These are phyloP conservation scores for Metarhizium robertsii DNA, from an alignment of 2,329 filamentous ascomycete genomes.

Conservation along the genomic window DNA sequence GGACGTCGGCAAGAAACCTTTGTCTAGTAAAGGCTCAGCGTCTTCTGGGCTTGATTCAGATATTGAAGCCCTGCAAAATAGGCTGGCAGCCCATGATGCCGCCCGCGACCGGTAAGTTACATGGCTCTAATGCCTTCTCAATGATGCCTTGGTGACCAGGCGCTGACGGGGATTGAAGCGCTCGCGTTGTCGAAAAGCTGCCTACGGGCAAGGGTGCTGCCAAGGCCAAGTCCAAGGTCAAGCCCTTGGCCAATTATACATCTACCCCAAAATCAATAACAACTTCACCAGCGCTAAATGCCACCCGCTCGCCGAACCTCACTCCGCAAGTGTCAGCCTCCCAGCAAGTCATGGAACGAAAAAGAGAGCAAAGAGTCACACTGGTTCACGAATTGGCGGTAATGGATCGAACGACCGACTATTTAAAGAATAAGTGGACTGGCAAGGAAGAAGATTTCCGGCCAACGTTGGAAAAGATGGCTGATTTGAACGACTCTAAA, in stretches of 20 bases:
- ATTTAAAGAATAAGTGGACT: slow-evolving; percentile 40
- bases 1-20: slow-evolving; percentile 20
- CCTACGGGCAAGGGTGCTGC: slow-evolving; percentile 21
- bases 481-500: slow-evolving; percentile 38
- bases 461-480: slow-evolving; percentile 47
- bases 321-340: slow-evolving; percentile 40
- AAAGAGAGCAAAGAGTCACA: slow-evolving; percentile 41
- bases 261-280: slow-evolving; percentile 33
- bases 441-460: slow-evolving; percentile 45
- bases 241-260: slow-evolving; percentile 30
- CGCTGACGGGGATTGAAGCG: slow-evolving; percentile 20
- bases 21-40: slow-evolving; percentile 24
- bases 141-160: slow-evolving; percentile 8
- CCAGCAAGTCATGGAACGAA: slow-evolving; percentile 41
- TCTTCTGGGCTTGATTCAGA: slow-evolving; percentile 38
- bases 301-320: slow-evolving; percentile 42
- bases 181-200: slow-evolving; percentile 25
- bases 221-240: slow-evolving; percentile 28
- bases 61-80: slow-evolving; percentile 38
- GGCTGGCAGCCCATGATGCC: slow-evolving; percentile 25
- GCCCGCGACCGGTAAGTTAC: slow-evolving; percentile 25
- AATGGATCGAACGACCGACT: slow-evolving; percentile 38
- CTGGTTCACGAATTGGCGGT: slow-evolving; percentile 54
- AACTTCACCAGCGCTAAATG: slow-evolving; percentile 46
- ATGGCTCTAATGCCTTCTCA: slow-evolving; percentile 1